Evolutionary conservation across 768 basidiomycete species (phyloP).

Genomic region (Albatrellus ellisii): DNA sequence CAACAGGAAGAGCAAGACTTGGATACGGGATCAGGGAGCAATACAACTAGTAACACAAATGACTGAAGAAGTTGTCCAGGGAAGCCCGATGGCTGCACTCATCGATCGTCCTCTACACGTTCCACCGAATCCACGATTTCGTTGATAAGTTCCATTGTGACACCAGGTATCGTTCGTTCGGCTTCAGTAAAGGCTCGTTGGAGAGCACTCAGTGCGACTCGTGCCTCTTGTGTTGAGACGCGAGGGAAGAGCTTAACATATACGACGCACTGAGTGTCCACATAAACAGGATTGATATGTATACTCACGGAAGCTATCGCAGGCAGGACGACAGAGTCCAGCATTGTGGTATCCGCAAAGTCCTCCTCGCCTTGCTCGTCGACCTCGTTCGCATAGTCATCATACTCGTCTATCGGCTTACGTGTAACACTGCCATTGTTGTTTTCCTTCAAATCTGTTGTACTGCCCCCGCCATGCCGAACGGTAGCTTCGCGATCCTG

Average conservation of each 20-base stretch:
- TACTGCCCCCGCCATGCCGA: conserved; percentile 27
- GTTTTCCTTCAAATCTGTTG: conserved; percentile 19
- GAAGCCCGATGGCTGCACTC: conserved; percentile 7
- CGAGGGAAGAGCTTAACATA: conserved; percentile 83
- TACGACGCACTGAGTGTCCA: conserved; percentile 6
- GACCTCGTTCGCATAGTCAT: conserved; percentile 37
- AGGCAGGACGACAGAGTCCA: conserved; percentile 90
- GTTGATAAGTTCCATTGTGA: conserved; percentile 84
- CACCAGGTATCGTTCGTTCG: conserved; percentile 90
- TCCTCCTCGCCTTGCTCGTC: conserved; percentile 34
- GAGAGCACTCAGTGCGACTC: conserved; percentile 71
- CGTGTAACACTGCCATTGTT: conserved; percentile 15
- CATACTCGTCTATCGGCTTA: conserved; percentile 50
- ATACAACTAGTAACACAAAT: too few species aligned
- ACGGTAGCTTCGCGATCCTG: conserved; percentile 57
- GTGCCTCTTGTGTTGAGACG: conserved; percentile 85
- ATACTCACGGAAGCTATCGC: conserved; percentile 84
- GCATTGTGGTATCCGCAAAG: conserved; percentile 77
- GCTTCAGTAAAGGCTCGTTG: conserved; percentile 92
- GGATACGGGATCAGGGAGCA: too few species aligned
- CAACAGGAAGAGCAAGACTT: too few species aligned
- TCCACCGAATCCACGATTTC: conserved; percentile 92
- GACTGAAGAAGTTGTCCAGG: not conserved
- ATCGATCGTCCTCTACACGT: conserved; percentile 71
- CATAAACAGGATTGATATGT: not conserved